A percentile compares a stretch with the other conserved stretches of the same genome.
Conservation (phyloP, 2,329 filamentous ascomycete species). For the Epichloe amarillans region DNA sequence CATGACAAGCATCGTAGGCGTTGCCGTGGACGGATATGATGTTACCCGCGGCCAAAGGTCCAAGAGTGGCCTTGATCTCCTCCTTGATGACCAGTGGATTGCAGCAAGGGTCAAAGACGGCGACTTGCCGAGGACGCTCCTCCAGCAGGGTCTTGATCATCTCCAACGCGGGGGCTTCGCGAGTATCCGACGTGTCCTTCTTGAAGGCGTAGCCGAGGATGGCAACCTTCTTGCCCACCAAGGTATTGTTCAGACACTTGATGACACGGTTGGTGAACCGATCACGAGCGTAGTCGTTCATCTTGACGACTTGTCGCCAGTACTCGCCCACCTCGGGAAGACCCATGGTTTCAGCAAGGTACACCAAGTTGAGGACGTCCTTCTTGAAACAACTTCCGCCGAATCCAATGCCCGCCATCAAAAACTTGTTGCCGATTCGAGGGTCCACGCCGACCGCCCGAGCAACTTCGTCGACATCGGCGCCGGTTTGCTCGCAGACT, state of each 20-base stretch:
- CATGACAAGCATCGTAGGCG: conserved; percentile 35
- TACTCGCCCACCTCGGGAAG: conserved; percentile 61
- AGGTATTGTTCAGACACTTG: conserved; percentile 52
- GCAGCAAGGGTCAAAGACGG: conserved; percentile 55
- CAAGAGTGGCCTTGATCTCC: conserved; percentile 35
- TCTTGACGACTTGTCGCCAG: conserved; percentile 59
- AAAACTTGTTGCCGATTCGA: conserved; percentile 58
- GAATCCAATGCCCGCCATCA: conserved; percentile 65
- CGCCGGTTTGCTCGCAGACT: conserved; percentile 63
- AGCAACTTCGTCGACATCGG: conserved; percentile 61
- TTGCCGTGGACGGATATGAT: conserved; percentile 34
- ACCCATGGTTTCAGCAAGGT: conserved; percentile 57
- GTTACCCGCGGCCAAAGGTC: conserved; percentile 24
- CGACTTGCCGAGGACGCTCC: conserved; percentile 49
- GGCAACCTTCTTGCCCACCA: conserved; percentile 57
- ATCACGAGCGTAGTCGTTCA: conserved; percentile 63
- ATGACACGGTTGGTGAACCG: conserved; percentile 56
- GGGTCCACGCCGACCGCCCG: conserved; percentile 54
- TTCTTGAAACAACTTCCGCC: conserved; percentile 75
- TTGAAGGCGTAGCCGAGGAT: conserved; percentile 70
- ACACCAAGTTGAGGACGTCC: conserved; percentile 60
- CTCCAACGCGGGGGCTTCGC: conserved; percentile 56
- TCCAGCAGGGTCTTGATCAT: conserved; percentile 52
- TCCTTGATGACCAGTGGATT: conserved; percentile 35
- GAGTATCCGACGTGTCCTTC: conserved; percentile 63